Base-by-base conservation (phyloP, 352 stramenopile genomes). In the Aphanomyces stellatus region DNA sequence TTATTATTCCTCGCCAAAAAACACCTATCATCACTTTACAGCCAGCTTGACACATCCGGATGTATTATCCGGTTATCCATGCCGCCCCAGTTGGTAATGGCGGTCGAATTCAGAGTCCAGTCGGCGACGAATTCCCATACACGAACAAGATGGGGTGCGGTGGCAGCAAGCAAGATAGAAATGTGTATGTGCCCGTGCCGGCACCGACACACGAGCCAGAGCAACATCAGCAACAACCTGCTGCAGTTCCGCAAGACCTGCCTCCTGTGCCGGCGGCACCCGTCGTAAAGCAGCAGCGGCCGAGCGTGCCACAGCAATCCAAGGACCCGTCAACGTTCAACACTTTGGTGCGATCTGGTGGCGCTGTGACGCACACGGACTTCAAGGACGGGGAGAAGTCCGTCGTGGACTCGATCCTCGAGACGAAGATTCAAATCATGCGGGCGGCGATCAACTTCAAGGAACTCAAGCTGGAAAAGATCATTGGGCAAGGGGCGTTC, bases 381-480 rank as follows among this genome's bases (percentile, higher is more conserved):
- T 95, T 92, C 60, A 91, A 90, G 69, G 84, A 93, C 66, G 81
- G 85, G 66, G 86, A 95, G 71, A 90, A 90, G 71, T 89, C 88
- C 63, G 80, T 93, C 42, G 86, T 95, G 37, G 86, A 95, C 64
- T 89, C 82, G 28, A 95, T 95, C 79, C 79, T 95, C 31, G 82
- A 91, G 71, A 91, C 79, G 76, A 93, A 92, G 76, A 91, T 91
- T 42, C 81, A 86, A 0, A 69, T 95, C 71, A 83, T 81, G 35
- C 93, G 93, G 86, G 85, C 86, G 30, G 84, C 91, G 72, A 92
- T 95, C 77, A 95, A 88, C 72, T 93, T 95, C 65, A 77, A 91
- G 65, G 87, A 95, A 65, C 76, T 95, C 51, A 93, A 92, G 72
- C 75, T 95, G 69, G 78, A 91, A 69, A 92, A 93, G 65, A 90